Base-by-base conservation (phyloP, 768 basidiomycete species). In the Rhodotorula kratochvilovae region DNA sequence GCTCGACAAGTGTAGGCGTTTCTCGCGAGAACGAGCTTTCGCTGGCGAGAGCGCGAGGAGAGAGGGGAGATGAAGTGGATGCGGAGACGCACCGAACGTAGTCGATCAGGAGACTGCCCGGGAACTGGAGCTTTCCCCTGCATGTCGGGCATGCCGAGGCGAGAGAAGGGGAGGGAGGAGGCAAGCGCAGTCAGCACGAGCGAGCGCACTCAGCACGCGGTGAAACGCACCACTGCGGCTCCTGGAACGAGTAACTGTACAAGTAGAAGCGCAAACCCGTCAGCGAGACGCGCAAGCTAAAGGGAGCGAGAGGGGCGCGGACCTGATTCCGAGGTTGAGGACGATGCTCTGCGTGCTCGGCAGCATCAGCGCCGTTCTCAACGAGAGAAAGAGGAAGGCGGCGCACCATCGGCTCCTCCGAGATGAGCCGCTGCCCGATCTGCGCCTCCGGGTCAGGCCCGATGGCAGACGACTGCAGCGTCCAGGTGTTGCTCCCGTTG, bases 401-500 rank as follows among this genome's bases (percentile, higher is more conserved):
- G 65, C 93, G 83, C 78, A 88, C 90, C 92, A 97, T 89, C 2
- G 96, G 95, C 79, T 99, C 95, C 78, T 94, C 91, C 5, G 91
- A 83, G 63, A 87, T 87, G 19, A 92, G 77, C 36, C 94, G 84
- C 76, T 85, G 82, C 46, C 85, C 82, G 61, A 98, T 83, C 62
- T 87, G 68, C 0, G 85, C 82, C 8, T 74, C 78, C 0, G 85
- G 36, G 80, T 92, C 87, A 1, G 91, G 81, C 4, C 87, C 89
- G 29, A 92, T 81, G 4, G 90, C 82, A 2, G 81, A 83, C 1
- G 89, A 81, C 21, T 85, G 86, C 54, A 90, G 79, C 35, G 84
- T 87, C 92, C 93, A 96, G 1, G 89, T 85, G 76, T 85, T 80
- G 51, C 83, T 73, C 8, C 86, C 88, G 69, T 87, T 83, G 70